Percentiles rank a stretch among this genome's conserved stretches.
Conservation (phyloP, 75 land plant species). For the Cunninghamia lanceolata region DNA sequence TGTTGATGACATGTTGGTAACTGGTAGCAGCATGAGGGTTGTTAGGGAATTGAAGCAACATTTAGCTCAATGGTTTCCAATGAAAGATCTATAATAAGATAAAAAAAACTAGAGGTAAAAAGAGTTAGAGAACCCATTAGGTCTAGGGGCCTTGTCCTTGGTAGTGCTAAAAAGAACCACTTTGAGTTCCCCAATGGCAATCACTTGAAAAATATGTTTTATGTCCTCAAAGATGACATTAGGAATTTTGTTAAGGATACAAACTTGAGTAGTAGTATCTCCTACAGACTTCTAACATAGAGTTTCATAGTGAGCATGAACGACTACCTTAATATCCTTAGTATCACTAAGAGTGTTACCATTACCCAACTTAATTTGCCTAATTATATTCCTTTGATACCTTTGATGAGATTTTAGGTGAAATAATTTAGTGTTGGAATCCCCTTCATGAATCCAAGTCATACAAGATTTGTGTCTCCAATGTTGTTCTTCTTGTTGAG, state of each 20-base stretch:
- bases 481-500: not conserved
- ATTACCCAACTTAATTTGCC: not conserved
- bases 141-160: not conserved
- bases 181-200: not conserved
- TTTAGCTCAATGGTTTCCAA: too few species aligned
- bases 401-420: not conserved
- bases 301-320: not conserved
- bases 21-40: too few species aligned
- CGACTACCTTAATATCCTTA: not conserved
- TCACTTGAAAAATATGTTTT: not conserved
- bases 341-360: not conserved
- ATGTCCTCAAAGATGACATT: not conserved
- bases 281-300: not conserved
- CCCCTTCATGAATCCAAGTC: not conserved
- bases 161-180: not conserved
- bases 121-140: not conserved
- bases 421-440: too few species aligned
- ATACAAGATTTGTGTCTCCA: not conserved
- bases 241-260: not conserved
- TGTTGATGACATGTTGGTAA: too few species aligned
- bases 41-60: too few species aligned
- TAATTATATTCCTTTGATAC: too few species aligned
- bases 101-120: not conserved
- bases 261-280: not conserved
- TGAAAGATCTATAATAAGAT: not conserved